Conservation (phyloP, 208 protist species). For the Vickermania ingenoplastis region DNA sequence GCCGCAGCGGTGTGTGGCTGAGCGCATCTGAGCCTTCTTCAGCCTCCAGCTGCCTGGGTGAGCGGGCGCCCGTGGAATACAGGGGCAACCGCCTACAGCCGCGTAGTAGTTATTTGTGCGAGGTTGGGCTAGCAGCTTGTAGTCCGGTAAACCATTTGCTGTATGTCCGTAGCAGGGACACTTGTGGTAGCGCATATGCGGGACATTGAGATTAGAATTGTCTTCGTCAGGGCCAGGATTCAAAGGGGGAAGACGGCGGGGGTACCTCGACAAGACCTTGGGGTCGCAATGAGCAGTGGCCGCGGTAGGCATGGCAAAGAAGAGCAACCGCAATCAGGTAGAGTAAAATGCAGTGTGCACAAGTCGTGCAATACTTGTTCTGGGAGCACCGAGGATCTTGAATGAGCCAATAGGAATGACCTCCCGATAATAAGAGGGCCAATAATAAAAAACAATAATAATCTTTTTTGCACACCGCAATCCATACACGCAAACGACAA, state of each 20-base stretch:
- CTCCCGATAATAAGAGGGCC: background rate
- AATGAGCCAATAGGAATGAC: no score
- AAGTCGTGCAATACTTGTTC: no score
- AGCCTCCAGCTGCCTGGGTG: constrained; percentile 64
- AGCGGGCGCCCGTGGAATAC: constrained; percentile 48
- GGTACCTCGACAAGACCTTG: background rate
- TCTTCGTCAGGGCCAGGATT: background rate
- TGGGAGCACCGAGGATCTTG: no score
- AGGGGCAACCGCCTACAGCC: constrained; percentile 55
- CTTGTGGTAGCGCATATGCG: constrained; percentile 25
- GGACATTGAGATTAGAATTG: background rate
- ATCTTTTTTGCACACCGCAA: constrained; percentile 5
- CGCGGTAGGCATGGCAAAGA: background rate
- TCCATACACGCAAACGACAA: background rate
- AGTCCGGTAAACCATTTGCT: constrained; percentile 38
- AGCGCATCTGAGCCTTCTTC: constrained; percentile 44
- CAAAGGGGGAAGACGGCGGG: background rate
- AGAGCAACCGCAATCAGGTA: no score
- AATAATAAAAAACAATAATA: constrained; percentile 3
- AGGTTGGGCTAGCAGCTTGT: constrained; percentile 55
- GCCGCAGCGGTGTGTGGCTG: constrained; percentile 28
- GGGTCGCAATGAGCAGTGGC: background rate
- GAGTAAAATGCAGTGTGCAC: no score
- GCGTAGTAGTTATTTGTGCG: constrained; percentile 79
- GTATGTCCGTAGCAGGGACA: constrained; percentile 52